These are phyloP conservation scores for Monascus ruber DNA, from an alignment of 2,329 filamentous ascomycete species.

Conservation along the genomic window DNA sequence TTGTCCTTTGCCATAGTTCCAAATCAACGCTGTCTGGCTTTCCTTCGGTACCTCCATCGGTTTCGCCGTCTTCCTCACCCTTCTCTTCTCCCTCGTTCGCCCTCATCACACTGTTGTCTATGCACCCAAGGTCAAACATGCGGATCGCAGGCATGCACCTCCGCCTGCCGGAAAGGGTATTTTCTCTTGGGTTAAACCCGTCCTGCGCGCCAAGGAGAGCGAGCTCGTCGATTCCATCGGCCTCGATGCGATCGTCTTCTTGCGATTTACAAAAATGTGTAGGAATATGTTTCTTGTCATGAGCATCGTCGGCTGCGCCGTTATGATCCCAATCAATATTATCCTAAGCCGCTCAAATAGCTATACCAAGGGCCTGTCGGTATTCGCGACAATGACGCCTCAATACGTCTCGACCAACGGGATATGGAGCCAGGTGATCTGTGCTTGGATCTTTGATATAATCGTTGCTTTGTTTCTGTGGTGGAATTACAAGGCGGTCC, in stretches of 20 bases:
- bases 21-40: constrained; percentile 57
- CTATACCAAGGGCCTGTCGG: constrained; percentile 12
- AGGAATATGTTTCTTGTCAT: constrained; percentile 75
- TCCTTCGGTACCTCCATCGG: constrained; percentile 71
- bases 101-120: constrained; percentile 90
- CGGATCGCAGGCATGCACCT: constrained; percentile 79
- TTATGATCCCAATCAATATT: constrained; percentile 74
- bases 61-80: constrained; percentile 59
- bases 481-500: constrained; percentile 74
- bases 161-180: constrained; percentile 77
- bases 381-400: constrained; percentile 39
- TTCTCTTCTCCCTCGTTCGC: constrained; percentile 78
- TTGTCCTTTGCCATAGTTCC: constrained; percentile 33
- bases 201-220: constrained; percentile 66
- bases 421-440: constrained; percentile 49
- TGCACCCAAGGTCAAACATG: constrained; percentile 84
- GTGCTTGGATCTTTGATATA: constrained; percentile 57
- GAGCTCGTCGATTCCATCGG: constrained; percentile 72
- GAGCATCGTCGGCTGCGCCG: constrained; percentile 58
- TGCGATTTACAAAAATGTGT: constrained; percentile 82
- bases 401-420: constrained; percentile 35
- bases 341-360: constrained; percentile 32
- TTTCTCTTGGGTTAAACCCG: constrained; percentile 73
- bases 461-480: constrained; percentile 72
- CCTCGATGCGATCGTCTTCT: constrained; percentile 80